Evolutionary conservation across 2,329 filamentous ascomycete species (phyloP).

Genomic region (Alternaria sp.): DNA sequence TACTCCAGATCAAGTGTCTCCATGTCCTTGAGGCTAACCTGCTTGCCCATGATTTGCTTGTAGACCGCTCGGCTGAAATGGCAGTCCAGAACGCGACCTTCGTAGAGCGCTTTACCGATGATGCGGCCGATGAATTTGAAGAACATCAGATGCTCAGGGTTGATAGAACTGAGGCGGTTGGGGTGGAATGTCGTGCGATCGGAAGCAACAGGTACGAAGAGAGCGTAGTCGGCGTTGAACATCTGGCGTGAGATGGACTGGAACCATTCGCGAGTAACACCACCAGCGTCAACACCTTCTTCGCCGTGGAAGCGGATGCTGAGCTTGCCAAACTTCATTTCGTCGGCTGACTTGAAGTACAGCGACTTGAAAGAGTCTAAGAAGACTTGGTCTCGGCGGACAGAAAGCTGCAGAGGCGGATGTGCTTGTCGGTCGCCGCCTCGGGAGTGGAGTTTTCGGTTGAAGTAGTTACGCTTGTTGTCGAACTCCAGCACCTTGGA

Average conservation of each 20-base stretch:
- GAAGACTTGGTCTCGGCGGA: slow-evolving; percentile 95
- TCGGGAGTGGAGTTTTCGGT: slow-evolving; percentile 84
- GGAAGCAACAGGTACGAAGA: slow-evolving; percentile 96
- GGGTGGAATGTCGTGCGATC: slow-evolving; percentile 99
- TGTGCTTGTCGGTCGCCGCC: slow-evolving; percentile 72
- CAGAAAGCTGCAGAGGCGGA: slow-evolving; percentile 82
- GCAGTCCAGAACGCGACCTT: slow-evolving; percentile 93
- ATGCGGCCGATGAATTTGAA: slow-evolving; percentile 99
- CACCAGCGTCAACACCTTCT: slow-evolving; percentile 96
- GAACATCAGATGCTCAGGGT: slow-evolving; percentile 94
- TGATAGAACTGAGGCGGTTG: slow-evolving; percentile 92
- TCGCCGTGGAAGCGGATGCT: slow-evolving; percentile 98
- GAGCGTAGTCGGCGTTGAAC: slow-evolving; percentile 97
- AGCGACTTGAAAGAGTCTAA: slow-evolving; percentile 98
- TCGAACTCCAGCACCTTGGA: slow-evolving; percentile 99
- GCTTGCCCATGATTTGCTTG: slow-evolving; percentile 94
- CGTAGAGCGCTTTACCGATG: slow-evolving; percentile 97
- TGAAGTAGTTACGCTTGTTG: slow-evolving; percentile 99
- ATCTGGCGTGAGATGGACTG: slow-evolving; percentile 96
- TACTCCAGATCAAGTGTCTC: slow-evolving; percentile 98
- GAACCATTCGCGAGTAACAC: slow-evolving; percentile 99
- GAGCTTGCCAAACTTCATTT: slow-evolving; percentile 99
- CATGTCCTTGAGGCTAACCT: slow-evolving; percentile 98
- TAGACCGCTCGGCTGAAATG: slow-evolving; percentile 99
- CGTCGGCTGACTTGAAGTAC: slow-evolving; percentile 94